Base-by-base conservation (phyloP, 495 filamentous ascomycete species). In the Penicillium psychrofluorescens region DNA sequence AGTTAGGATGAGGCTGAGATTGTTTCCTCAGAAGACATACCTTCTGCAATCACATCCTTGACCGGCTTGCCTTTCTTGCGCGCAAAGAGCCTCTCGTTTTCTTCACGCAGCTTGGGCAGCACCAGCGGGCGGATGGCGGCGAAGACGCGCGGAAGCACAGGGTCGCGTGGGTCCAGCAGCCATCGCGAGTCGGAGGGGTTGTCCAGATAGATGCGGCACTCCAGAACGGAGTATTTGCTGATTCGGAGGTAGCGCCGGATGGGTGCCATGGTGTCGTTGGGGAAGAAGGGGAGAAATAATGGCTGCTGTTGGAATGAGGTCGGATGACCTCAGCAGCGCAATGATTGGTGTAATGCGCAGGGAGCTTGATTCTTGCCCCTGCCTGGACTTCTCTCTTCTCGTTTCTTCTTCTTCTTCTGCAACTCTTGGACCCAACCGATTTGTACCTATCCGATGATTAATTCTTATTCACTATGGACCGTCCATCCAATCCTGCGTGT, bases 161-260 rank as follows among this genome's bases (percentile, higher is more conserved):
- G 81, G 47, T 86, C 71, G 36, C 80, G 76, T 12, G 82, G 63
- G 38, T 61, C 50, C 36, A 95, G 76, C 8, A 98, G 81, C 92
- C 92, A 98, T 46, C 81, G 72, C 34, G 82, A 76, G 36, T 94
- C 82, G 7, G 85, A 78, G 2, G 92, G 92, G 44, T 86, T 88
- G 45, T 96, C 92, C 36, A 95, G 80, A 65, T 95, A 98, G 54
- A 98, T 91, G 34, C 91, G 88, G 39, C 84, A 86, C 75, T 98
- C 92, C 37, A 98, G 77, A 43, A 95, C 89, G 12, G 92, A 94
- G 63, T 86, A 85, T 58, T 89, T 85, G 46, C 82, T 86, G 45
- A 92, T 90, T 37, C 87, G 76, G 42, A 92, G 78, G 53, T 92
- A 92, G 50, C 86, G 78, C 31, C 87, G 82, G 36, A 90, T 84